Conservation (phyloP, 148 eudicot species). For the Selenicereus undatus region DNA sequence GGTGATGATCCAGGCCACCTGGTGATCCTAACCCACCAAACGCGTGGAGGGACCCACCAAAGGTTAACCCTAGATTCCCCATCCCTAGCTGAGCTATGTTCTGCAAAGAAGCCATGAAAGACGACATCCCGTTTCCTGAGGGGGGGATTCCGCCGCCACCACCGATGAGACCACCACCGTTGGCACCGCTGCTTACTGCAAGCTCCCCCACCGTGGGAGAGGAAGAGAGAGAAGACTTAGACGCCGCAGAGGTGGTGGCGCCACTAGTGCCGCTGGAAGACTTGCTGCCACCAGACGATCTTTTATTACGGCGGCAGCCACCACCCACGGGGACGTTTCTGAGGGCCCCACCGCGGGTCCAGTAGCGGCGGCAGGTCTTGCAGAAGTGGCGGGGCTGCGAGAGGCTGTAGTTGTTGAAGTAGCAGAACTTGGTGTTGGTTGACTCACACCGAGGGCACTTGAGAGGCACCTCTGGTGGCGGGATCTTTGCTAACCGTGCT, state of each 20-base stretch:
- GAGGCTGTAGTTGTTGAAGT: slow-evolving; percentile 71
- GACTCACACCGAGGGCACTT: slow-evolving; percentile 77
- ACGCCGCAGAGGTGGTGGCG: background rate
- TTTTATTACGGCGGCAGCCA: slow-evolving; percentile 61
- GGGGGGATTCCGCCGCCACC: background rate
- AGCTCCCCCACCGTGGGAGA: background rate
- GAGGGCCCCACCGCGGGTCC: slow-evolving; percentile 67
- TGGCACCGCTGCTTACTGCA: background rate
- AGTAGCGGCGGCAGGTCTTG: slow-evolving; percentile 66
- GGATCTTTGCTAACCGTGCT: slow-evolving; percentile 57
- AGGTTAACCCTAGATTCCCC: slow-evolving; percentile 28
- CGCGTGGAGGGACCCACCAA: slow-evolving; percentile 24
- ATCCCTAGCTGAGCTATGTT: slow-evolving; percentile 43
- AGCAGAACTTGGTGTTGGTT: slow-evolving; percentile 67
- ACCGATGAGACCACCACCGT: background rate
- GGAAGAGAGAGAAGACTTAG: background rate
- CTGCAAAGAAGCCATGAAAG: slow-evolving; percentile 49
- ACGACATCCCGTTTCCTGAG: slow-evolving; percentile 23
- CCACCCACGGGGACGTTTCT: slow-evolving; percentile 73
- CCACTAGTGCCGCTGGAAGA: slow-evolving; percentile 11
- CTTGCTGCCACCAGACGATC: slow-evolving; percentile 28
- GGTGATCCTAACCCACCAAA: slow-evolving; percentile 14
- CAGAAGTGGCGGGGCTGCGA: slow-evolving; percentile 72
- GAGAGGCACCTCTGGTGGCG: slow-evolving; percentile 55
- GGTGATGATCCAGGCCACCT: background rate